Conservation (phyloP, 768 basidiomycete species). For the Russula virescens region DNA sequence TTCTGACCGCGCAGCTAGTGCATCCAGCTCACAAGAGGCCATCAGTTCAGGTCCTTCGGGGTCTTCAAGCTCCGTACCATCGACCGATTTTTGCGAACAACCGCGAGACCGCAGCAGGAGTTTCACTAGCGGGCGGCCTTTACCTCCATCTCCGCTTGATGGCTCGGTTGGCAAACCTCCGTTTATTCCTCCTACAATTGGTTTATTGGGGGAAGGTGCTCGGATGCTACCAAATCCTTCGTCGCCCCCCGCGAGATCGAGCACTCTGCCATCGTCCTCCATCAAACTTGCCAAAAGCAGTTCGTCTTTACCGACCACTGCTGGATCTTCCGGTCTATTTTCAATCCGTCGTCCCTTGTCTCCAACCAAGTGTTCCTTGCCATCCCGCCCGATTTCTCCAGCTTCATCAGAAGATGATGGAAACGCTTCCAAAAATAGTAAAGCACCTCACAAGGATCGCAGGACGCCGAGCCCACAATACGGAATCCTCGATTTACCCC, state of each 20-base stretch:
- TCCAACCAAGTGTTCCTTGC: constrained; percentile 5
- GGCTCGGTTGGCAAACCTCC: constrained; percentile 12
- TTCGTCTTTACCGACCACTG: constrained; percentile 9
- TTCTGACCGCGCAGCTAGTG: constrained; percentile 8
- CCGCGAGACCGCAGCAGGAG: constrained; percentile 22
- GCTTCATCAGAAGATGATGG: constrained; percentile 18
- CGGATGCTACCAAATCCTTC: constrained; percentile 13
- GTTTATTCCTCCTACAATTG: constrained; percentile 9
- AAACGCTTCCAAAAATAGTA: constrained; percentile 11
- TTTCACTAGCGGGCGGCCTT: constrained; percentile 17
- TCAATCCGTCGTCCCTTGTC: constrained; percentile 8
- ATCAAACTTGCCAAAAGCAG: constrained; percentile 11
- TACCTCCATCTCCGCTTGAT: constrained; percentile 23
- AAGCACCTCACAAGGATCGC: constrained; percentile 1
- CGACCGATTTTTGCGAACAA: not conserved
- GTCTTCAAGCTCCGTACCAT: not conserved
- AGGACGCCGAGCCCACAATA: constrained; percentile 24
- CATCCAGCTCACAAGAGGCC: constrained; percentile 12
- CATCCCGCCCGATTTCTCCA: constrained; percentile 19
- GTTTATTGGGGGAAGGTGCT: constrained; percentile 1
- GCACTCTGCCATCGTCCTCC: constrained; percentile 12
- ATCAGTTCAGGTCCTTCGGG: constrained; percentile 5
- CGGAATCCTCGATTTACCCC: constrained; percentile 24
- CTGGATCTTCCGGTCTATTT: constrained; percentile 9
- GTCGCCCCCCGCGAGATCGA: constrained; percentile 6